Base-by-base conservation (phyloP, 116 monocot genomes). In the Papilionanthe hybrid region DNA sequence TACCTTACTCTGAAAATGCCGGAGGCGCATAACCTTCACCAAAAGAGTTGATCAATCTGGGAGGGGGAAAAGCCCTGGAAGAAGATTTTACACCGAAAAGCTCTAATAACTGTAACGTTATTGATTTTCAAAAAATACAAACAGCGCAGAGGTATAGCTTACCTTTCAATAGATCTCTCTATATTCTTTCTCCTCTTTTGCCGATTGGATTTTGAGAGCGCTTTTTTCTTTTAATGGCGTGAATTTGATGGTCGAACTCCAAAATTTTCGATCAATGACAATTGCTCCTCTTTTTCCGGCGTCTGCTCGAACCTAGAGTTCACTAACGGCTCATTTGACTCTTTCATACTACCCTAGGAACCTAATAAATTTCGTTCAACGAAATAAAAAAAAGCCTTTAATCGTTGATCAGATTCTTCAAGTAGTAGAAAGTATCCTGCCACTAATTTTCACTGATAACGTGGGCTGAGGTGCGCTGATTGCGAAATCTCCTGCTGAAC, bases 301-400 rank as follows among this genome's bases (percentile, higher is more conserved):
- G 73, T 9, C 18, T 73, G 73, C 44, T 63, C 63, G 9, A 25
- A 63, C 44, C 43, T 42, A 69, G 69, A 69, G 69, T 69, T 41
- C 17, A 17, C 5, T 32, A 69, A 69, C 69, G 69, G 73, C 73
- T 75, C 75, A 19, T 49, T 75, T 47, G 49, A 30, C 49, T 48
- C 22, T 75, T 49, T 75, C 15, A 3, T 50, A 27, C 23, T 50
- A 75, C 75, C 75, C 75, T 75, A 75, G 75, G 42, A 75, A 75
- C 47, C 27, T 27, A 37, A 12, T 11, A 20, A 12, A 43, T 3
- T 43, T 73, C 37, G 44, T 73, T 73, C 43, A n/a, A n/a, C 27
- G 50, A 27, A 12, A 5, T 28, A 47, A 25, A 25, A 27, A 53
- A 17, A 53, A 15, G 0, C 53, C 53, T 20, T 19, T n/a, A 73